Conservation (phyloP, 139 green algal species). For the Chara braunii region DNA sequence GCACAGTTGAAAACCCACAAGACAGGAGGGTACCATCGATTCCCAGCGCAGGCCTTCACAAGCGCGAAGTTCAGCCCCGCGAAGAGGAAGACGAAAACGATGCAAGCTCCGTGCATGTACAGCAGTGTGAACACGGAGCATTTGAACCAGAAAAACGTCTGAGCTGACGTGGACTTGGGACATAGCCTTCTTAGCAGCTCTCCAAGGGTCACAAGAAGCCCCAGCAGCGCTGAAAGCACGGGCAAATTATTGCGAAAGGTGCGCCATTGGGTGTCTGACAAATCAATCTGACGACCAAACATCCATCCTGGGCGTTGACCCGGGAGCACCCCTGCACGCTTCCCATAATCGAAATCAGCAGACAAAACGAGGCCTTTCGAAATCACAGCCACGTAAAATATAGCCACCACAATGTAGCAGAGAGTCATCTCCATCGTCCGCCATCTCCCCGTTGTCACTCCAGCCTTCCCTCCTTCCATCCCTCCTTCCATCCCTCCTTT, state of each 20-base stretch:
- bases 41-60: constrained; percentile 15
- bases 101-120: constrained; percentile 28
- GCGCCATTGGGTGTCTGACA: constrained; percentile 32
- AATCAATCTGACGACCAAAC: constrained; percentile 6
- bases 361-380: too few relatives aligned
- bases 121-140: neutral
- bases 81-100: constrained; percentile 17
- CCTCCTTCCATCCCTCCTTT: too few relatives aligned
- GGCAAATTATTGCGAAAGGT: constrained; percentile 21
- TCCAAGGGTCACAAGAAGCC: neutral
- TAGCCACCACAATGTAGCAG: too few relatives aligned
- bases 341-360: too few relatives aligned
- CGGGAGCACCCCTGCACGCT: too few relatives aligned
- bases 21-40: neutral
- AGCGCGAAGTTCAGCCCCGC: constrained; percentile 20
- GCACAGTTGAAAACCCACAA: constrained; percentile 22
- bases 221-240: constrained; percentile 4
- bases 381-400: too few relatives aligned
- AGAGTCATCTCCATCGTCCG: too few relatives aligned
- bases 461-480: too few relatives aligned
- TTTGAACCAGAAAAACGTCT: constrained; percentile 21
- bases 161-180: neutral
- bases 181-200: neutral
- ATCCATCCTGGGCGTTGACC: too few relatives aligned
- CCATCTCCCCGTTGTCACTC: too few relatives aligned